Percentiles rank a stretch among this genome's conserved stretches.
Evolutionary conservation across 257 asterid genomes (phyloP).

Genomic region (Scutellaria baicalensis): DNA sequence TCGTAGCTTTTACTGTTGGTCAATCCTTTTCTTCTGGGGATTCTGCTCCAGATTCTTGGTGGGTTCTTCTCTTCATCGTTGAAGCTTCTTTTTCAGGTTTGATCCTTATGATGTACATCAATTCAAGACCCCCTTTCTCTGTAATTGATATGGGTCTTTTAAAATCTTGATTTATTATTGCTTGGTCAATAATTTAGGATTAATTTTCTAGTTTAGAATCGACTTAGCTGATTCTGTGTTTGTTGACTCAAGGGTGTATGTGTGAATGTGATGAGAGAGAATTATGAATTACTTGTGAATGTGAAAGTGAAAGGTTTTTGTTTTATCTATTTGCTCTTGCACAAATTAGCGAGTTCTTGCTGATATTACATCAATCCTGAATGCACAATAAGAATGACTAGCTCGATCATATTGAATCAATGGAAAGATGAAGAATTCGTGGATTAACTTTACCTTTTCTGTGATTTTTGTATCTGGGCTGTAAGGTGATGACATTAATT

Average conservation of each 20-base stretch:
- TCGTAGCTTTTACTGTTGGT: not conserved
- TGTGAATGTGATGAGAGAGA: not conserved
- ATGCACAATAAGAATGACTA: not conserved
- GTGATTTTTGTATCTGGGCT: not conserved
- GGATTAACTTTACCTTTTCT: not conserved
- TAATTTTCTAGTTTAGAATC: not conserved
- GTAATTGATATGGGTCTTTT: not conserved
- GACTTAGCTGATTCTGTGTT: not conserved
- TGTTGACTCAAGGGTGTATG: not conserved
- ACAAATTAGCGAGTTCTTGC: not conserved
- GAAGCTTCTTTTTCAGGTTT: constrained; percentile 30
- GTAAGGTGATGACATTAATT: not conserved
- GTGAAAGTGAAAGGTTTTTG: not conserved
- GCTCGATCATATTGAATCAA: too few relatives aligned
- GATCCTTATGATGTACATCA: not conserved
- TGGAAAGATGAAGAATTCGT: too few relatives aligned
- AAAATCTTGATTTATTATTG: not conserved
- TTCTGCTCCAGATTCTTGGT: constrained; percentile 15
- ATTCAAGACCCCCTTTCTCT: not conserved
- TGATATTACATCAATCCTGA: not conserved
- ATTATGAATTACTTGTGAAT: not conserved
- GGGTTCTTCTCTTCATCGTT: constrained; percentile 23
- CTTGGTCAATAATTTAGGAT: constrained; percentile 4
- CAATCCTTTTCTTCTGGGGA: not conserved
- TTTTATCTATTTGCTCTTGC: not conserved